Evolutionary conservation across 257 asterid genomes (phyloP).

Genomic region (Jasminum sambac): DNA sequence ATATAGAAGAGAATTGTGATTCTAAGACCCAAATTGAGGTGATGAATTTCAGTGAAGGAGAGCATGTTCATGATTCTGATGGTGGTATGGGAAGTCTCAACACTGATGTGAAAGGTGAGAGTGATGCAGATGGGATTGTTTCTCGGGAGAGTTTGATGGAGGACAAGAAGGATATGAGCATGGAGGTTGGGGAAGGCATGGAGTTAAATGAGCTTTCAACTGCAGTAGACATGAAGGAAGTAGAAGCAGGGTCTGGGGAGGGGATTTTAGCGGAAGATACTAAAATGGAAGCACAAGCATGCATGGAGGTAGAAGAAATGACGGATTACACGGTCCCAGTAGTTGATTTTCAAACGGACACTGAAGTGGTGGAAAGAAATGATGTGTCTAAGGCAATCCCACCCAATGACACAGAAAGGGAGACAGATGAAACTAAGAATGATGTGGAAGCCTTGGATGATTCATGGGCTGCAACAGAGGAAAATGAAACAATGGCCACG

Average conservation of each 20-base stretch:
- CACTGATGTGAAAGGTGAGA: constrained; percentile 29
- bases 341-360: not conserved
- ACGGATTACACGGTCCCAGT: not conserved
- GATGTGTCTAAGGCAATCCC: constrained; percentile 21
- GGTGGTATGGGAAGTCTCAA: constrained; percentile 16
- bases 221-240: constrained; percentile 29
- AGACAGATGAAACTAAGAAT: constrained; percentile 50
- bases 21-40: constrained; percentile 17
- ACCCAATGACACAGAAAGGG: constrained; percentile 38
- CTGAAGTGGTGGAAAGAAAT: constrained; percentile 16
- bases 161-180: constrained; percentile 22
- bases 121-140: constrained; percentile 26
- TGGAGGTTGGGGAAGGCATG: constrained; percentile 26
- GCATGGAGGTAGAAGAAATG: not conserved
- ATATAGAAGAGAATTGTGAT: not conserved
- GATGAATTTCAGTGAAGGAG: constrained; percentile 35
- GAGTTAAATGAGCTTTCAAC: constrained; percentile 27
- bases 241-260: constrained; percentile 27
- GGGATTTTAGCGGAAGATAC: constrained; percentile 33
- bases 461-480: constrained; percentile 38
- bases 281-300: constrained; percentile 33
- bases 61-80: constrained; percentile 29
- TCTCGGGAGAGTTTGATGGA: constrained; percentile 27
- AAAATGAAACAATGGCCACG: too few species aligned
- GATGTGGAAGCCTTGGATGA: constrained; percentile 54